A percentile compares a stretch with the other conserved stretches of the same genome.
Conservation (phyloP, 805 yeast genomes). For the Cyberlindnera maritima region DNA sequence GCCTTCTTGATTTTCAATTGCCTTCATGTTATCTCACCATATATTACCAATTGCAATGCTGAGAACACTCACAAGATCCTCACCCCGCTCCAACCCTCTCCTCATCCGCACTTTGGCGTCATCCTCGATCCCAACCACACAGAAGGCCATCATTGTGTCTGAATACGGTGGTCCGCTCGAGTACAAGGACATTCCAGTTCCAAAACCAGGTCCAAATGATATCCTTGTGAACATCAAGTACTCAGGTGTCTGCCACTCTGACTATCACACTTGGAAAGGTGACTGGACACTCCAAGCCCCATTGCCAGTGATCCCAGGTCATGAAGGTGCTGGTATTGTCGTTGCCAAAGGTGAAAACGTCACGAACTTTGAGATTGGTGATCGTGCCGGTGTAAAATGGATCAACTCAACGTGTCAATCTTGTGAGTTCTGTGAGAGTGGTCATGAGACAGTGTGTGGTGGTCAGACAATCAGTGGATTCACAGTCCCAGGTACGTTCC, state of each 20-base stretch:
- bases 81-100: background rate
- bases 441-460: conserved; percentile 61
- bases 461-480: conserved; percentile 69
- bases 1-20: no score
- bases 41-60: background rate
- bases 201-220: conserved; percentile 51
- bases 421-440: conserved; percentile 51
- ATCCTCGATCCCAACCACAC: conserved; percentile 38
- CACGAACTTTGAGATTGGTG: conserved; percentile 53
- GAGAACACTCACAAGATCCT: background rate
- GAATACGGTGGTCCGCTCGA: conserved; percentile 42
- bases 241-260: conserved; percentile 63
- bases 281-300: conserved; percentile 56
- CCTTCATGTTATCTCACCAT: no score
- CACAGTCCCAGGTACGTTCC: conserved; percentile 83
- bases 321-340: conserved; percentile 62
- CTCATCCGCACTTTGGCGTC: conserved; percentile 10
- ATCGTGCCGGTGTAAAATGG: conserved; percentile 60
- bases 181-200: conserved; percentile 50
- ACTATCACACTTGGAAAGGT: conserved; percentile 60
- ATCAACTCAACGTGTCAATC: conserved; percentile 53
- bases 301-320: conserved; percentile 58
- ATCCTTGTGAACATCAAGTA: conserved; percentile 52
- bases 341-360: conserved; percentile 53
- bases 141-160: conserved; percentile 48